Conservation (phyloP, 2,329 filamentous ascomycete genomes). For the Plectosphaerella sp. region DNA sequence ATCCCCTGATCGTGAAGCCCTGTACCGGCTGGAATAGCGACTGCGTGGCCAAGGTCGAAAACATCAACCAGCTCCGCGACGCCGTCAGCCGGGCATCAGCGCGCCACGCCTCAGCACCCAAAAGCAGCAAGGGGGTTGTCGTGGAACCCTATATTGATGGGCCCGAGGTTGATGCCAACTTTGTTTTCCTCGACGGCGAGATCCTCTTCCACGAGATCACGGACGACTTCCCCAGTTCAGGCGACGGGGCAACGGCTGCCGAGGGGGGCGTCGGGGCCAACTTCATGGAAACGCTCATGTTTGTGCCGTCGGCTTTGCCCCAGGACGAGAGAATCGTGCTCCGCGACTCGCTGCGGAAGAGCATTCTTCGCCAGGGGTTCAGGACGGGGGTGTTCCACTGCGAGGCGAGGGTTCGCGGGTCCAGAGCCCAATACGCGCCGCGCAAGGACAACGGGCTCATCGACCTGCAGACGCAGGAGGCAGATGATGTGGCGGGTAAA, state of each 20-base stretch:
- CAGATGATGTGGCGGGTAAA: neutral
- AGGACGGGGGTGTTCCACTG: conserved; percentile 21
- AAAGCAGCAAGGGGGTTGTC: conserved; percentile 20
- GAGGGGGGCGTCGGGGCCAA: conserved; percentile 10
- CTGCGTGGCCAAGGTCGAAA: conserved; percentile 24
- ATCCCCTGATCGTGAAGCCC: conserved; percentile 31
- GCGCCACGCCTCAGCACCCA: conserved; percentile 13
- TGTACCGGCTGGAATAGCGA: conserved; percentile 24
- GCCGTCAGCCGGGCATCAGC: conserved; percentile 14
- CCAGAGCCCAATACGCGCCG: conserved; percentile 13
- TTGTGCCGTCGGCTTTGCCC: conserved; percentile 17
- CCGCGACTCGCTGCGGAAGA: conserved; percentile 11
- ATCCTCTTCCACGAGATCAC: conserved; percentile 32
- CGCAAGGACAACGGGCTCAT: conserved; percentile 8
- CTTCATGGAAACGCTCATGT: conserved; percentile 19
- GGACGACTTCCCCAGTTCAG: conserved; percentile 31
- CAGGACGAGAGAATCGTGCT: conserved; percentile 13
- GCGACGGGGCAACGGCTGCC: neutral
- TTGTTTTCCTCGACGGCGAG: conserved; percentile 31
- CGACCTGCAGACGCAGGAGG: conserved; percentile 6
- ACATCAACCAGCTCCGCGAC: conserved; percentile 17
- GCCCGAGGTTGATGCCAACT: conserved; percentile 36
- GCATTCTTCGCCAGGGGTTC: conserved; percentile 17
- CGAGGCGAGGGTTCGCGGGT: conserved; percentile 21
- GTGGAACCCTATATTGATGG: conserved; percentile 34